Base-by-base conservation (phyloP, 176 grass and related monocot genomes). In the Zoysia japonica region DNA sequence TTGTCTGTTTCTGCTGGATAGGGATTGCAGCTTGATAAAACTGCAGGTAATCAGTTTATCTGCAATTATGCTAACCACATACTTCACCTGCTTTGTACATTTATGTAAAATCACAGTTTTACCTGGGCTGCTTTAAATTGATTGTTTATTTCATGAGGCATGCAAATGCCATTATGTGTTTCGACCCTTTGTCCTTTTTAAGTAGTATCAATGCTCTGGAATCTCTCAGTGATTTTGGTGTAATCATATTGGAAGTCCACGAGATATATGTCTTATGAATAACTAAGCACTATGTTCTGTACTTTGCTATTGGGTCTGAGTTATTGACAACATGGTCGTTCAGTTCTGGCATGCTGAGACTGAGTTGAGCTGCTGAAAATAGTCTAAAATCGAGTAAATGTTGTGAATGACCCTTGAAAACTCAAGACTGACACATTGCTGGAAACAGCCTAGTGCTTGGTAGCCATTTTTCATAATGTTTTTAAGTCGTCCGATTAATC, bases 31-130 rank as follows among this genome's bases (percentile, higher is more conserved):
- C 45, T 51, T 83, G 47, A 72, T 75, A 37, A 43, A 40, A 74
- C 81, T 69, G 59, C 80, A 88, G 89, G 88, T 74, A 88, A 88
- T 73, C 17, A 5, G 45, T 68, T 72, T 60, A 78, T 11, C 5
- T 62, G 14, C 17, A 67, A 51, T 72, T 42, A 19, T 70, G 61
- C 14, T 48, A 75, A 38, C 43, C 5, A 15, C 63, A 60, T 42
- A 57, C 43, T 59, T 68, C 56, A 72, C 36, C 68, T 85, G 48
- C 28, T 65, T 65, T 86, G 16, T 56, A 35, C 28, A 51, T 55
- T 60, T 78, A n/a, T 74, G 61, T 35, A 52, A n/a, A 78, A 74
- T 20, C 2, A 2, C 11, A 3, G 77, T 53, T 65, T 74, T 15
- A 14, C 46, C 20, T 69, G 11, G 53, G 44, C 35, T 67, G 11